Conservation (phyloP, 345 rosid genomes). For the Populus simonii region DNA sequence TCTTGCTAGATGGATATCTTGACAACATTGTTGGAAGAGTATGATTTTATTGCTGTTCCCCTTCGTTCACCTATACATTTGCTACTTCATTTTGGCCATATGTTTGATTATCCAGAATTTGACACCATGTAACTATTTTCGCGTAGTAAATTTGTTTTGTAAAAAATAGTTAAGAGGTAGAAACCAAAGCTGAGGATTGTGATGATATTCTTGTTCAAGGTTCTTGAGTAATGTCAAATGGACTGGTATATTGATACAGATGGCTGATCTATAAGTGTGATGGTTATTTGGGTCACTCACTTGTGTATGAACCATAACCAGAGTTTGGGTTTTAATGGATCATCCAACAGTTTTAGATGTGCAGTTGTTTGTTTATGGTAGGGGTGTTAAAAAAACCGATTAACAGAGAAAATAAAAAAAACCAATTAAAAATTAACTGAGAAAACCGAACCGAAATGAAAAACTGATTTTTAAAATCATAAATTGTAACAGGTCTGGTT, state of each 20-base stretch:
- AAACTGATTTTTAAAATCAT: too few species aligned
- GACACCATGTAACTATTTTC: not conserved
- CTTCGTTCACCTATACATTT: not conserved
- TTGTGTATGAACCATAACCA: not conserved
- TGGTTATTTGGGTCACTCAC: not conserved
- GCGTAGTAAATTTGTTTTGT: not conserved
- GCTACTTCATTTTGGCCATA: not conserved
- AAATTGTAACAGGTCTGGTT: too few species aligned
- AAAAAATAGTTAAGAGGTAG: not conserved
- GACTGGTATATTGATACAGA: not conserved
- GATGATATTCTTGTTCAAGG: not conserved
- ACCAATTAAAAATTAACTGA: too few species aligned
- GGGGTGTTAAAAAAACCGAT: too few species aligned
- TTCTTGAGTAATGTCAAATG: not conserved
- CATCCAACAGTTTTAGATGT: too few species aligned
- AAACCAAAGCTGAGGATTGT: not conserved
- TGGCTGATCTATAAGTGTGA: not conserved
- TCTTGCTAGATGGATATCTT: not conserved
- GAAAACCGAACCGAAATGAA: too few species aligned
- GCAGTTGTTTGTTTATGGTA: too few species aligned
- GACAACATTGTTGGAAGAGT: not conserved
- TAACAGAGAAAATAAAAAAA: too few species aligned
- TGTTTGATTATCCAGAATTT: not conserved
- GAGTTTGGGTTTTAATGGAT: too few species aligned
- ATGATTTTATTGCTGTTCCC: not conserved